These are phyloP conservation scores for Phytophthora litchii DNA, from an alignment of 352 stramenopile species.

Conservation along the genomic window DNA sequence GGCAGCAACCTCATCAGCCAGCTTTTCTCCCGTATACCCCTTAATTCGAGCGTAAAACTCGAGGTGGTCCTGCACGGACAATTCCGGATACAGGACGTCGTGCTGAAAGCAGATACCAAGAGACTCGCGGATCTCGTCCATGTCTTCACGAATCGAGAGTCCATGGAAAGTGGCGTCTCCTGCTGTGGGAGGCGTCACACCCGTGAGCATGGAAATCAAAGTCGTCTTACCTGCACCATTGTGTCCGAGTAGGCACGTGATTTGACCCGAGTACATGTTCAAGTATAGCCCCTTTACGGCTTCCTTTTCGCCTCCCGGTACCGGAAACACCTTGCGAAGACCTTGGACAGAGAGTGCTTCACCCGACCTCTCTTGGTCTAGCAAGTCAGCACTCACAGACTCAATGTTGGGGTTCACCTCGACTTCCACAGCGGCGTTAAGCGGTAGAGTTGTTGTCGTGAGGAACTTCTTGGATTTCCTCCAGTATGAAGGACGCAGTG, in stretches of 20 bases:
- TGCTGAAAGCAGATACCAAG: conserved; percentile 83
- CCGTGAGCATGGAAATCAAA: conserved; percentile 87
- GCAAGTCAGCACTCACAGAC: conserved; percentile 41
- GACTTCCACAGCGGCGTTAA: conserved; percentile 22
- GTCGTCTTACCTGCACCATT: conserved; percentile 94
- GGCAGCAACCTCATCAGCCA: conserved; percentile 39
- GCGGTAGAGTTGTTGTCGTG: conserved; percentile 59
- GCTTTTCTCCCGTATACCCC: conserved; percentile 42
- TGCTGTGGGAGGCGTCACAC: conserved; percentile 48
- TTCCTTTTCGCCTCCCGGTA: conserved; percentile 79
- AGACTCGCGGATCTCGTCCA: conserved; percentile 61
- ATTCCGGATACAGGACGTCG: conserved; percentile 77
- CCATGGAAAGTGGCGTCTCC: conserved; percentile 58
- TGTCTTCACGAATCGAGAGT: conserved; percentile 65
- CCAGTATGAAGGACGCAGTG: conserved; percentile 80
- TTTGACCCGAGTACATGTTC: conserved; percentile 75
- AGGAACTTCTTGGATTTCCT: conserved; percentile 53
- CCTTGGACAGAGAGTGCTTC: conserved; percentile 57
- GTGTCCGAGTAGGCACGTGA: conserved; percentile 93
- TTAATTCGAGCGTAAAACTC: conserved; percentile 71
- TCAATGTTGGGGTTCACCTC: conserved; percentile 62
- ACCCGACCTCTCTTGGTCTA: conserved; percentile 56
- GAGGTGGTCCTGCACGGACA: conserved; percentile 81
- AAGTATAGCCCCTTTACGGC: conserved; percentile 88
- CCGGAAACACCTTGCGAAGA: conserved; percentile 79